Base-by-base conservation (phyloP, 345 rosid species). In the Noccaea bulbosa region DNA sequence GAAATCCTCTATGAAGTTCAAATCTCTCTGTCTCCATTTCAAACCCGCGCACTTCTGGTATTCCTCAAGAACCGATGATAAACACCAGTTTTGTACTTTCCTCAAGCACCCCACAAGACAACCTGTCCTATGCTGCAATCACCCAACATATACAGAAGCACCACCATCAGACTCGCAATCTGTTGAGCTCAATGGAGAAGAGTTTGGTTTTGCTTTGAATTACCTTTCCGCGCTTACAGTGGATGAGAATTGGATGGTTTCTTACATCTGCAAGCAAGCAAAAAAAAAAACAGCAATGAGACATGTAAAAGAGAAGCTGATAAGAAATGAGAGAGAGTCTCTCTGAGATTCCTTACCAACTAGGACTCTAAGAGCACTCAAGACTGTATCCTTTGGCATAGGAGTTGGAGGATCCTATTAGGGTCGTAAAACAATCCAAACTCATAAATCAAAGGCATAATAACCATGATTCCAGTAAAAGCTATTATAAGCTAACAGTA, bases 151-250 rank as follows among this genome's bases (percentile, higher is more conserved):
- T 8, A 52, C 66, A 65, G 46, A 52, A 48, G 38, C 45, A 24
- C 16, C 56, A 39, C 46, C 20, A 39, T 46, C 20, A 55, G n/a
- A 33, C 16, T 71, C 44, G n/a, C 49, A 3, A 8, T 22, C 32
- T 20, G 30, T 49, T 24, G n/a, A 24, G 20, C 62, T 43, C 39
- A 27, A 44, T 6, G 40, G 48, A 67, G 1, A 53, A 60, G 35
- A 0, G n/a, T 38, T 16, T 34, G 30, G 16, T 35, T 16, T 32
- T 0, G 37, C 22, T 20, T 51, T 51, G 5, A 1, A 17, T 54
- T 62, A 88, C 98, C 98, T 92, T 92, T 60, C 98, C 97, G 0
- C 85, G 88, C 59, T 85, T 90, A 84, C 96, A 92, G 54, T 92
- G 98, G 80, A 92, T 88, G 81, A 92, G 75, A 81, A 89, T 70